Evolutionary conservation across 2,329 filamentous ascomycete species (phyloP).

Genomic region (Sarocladiaceae sp.): DNA sequence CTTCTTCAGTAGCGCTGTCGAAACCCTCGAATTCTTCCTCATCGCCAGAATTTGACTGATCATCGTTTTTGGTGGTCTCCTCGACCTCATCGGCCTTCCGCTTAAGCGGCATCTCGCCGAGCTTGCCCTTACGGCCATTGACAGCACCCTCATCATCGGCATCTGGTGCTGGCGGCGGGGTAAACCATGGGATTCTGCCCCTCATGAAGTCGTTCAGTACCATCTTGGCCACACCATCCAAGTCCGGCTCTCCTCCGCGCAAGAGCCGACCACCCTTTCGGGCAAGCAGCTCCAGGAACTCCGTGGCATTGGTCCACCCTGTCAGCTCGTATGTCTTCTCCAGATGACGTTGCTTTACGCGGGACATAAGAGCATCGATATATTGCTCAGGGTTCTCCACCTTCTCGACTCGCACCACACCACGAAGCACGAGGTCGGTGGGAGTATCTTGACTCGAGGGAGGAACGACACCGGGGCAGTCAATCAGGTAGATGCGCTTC

Average conservation of each 20-base stretch:
- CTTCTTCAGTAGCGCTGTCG: constrained; percentile 28
- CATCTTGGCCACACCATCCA: constrained; percentile 95
- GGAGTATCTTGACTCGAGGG: constrained; percentile 80
- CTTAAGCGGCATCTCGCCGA: constrained; percentile 86
- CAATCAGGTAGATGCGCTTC: constrained; percentile 87
- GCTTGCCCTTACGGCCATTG: constrained; percentile 70
- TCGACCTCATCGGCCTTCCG: constrained; percentile 59
- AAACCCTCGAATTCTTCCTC: constrained; percentile 35
- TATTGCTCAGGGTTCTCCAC: constrained; percentile 97
- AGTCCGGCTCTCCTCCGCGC: constrained; percentile 89
- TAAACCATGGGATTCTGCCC: constrained; percentile 96
- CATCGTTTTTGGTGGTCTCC: constrained; percentile 27
- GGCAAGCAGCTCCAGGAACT: constrained; percentile 83
- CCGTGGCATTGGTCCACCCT: constrained; percentile 69
- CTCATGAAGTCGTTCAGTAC: constrained; percentile 94
- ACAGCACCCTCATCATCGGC: constrained; percentile 43
- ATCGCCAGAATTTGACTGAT: constrained; percentile 28
- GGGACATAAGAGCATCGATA: constrained; percentile 74
- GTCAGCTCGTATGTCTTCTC: constrained; percentile 90
- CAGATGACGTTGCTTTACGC: constrained; percentile 81
- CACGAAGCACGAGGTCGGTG: constrained; percentile 82
- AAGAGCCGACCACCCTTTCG: constrained; percentile 82
- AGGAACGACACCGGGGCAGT: constrained; percentile 94
- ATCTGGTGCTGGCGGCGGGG: constrained; percentile 64
- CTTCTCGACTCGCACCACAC: constrained; percentile 91